Percentiles rank a stretch among this genome's conserved stretches.
phyloP scores from a whole-genome alignment of 1,139 yeast genomes.

The Suhomyces guaymorum region DNA sequence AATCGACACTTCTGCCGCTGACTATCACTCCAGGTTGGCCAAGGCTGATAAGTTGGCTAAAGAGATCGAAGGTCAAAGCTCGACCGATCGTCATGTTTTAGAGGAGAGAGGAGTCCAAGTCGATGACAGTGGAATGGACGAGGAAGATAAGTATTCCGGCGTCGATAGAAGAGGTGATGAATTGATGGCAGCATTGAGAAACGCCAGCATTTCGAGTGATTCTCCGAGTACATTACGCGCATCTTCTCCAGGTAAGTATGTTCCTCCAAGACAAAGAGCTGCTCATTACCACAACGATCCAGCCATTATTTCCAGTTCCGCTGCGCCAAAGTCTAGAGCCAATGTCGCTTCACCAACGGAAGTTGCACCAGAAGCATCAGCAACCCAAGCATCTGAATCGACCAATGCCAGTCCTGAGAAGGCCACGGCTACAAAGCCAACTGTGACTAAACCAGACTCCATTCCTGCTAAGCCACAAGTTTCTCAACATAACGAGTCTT shows the following conservation, averaged over 20 bases:
- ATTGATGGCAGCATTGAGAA: constrained; percentile 59
- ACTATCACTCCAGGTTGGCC: constrained; percentile 61
- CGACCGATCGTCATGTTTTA: constrained; percentile 77
- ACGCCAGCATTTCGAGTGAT: constrained; percentile 27
- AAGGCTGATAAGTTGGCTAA: constrained; percentile 78
- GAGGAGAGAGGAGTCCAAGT: constrained; percentile 83
- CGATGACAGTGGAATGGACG: constrained; percentile 88
- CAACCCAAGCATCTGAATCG: constrained; percentile 5
- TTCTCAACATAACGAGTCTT: constrained; percentile 36
- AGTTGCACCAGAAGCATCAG: no score
- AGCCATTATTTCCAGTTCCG: constrained; percentile 65
- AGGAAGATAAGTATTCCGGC: constrained; percentile 95
- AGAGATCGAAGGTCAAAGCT: constrained; percentile 73
- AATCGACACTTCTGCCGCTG: constrained; percentile 74
- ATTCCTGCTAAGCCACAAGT: constrained; percentile 38
- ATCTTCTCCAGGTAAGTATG: constrained; percentile 40
- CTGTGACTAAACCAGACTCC: constrained; percentile 32
- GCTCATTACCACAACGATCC: constrained; percentile 73
- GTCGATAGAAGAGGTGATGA: constrained; percentile 69
- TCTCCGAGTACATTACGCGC: constrained; percentile 10
- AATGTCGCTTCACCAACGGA: constrained; percentile 5
- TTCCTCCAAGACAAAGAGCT: constrained; percentile 68
- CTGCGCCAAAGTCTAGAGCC: constrained; percentile 21
- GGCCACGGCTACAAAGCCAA: constrained; percentile 9
- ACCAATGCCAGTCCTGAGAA: no score